Conservation (phyloP, 495 filamentous ascomycete species). For the Lasiosphaeria hispida region DNA sequence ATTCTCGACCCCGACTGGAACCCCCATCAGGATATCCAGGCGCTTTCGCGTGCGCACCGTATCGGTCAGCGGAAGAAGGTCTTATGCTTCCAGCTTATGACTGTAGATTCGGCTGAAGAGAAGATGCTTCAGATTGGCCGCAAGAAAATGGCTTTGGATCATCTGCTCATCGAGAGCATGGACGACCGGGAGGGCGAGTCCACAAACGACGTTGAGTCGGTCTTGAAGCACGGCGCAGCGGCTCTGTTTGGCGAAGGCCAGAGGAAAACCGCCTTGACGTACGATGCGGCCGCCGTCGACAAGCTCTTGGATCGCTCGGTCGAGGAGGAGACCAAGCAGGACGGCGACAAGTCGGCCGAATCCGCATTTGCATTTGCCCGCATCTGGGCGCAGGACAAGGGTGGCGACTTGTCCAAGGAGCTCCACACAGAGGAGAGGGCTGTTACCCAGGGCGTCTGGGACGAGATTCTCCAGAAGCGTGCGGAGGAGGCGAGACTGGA, state of each 20-base stretch:
- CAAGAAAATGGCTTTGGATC: conserved; percentile 91
- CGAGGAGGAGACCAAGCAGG: conserved; percentile 65
- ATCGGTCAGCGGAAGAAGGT: conserved; percentile 97
- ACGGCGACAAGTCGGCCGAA: conserved; percentile 58
- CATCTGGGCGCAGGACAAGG: conserved; percentile 85
- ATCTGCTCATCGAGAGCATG: conserved; percentile 89
- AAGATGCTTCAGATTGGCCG: conserved; percentile 95
- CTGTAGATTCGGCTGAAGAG: conserved; percentile 83
- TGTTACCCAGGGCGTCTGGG: conserved; percentile 71
- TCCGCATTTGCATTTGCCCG: conserved; percentile 86
- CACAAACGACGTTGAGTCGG: conserved; percentile 76
- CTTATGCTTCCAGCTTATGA: conserved; percentile 90
- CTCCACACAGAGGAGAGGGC: conserved; percentile 53
- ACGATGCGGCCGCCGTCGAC: conserved; percentile 78
- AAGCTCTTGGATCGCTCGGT: conserved; percentile 83
- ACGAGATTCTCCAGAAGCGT: conserved; percentile 78
- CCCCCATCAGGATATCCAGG: conserved; percentile 96
- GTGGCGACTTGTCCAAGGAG: conserved; percentile 53
- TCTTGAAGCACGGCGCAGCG: conserved; percentile 82
- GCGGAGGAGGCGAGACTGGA: conserved; percentile 72
- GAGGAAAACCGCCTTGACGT: conserved; percentile 62
- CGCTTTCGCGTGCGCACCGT: conserved; percentile 86
- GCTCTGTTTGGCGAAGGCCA: conserved; percentile 80
- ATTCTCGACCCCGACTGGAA: conserved; percentile 99
- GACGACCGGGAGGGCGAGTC: conserved; percentile 68